Percentiles rank a stretch among this genome's conserved stretches.
phyloP scores from a whole-genome alignment of 192 early-diverging fungal genomes.

The Hyaloraphidium curvatum region DNA sequence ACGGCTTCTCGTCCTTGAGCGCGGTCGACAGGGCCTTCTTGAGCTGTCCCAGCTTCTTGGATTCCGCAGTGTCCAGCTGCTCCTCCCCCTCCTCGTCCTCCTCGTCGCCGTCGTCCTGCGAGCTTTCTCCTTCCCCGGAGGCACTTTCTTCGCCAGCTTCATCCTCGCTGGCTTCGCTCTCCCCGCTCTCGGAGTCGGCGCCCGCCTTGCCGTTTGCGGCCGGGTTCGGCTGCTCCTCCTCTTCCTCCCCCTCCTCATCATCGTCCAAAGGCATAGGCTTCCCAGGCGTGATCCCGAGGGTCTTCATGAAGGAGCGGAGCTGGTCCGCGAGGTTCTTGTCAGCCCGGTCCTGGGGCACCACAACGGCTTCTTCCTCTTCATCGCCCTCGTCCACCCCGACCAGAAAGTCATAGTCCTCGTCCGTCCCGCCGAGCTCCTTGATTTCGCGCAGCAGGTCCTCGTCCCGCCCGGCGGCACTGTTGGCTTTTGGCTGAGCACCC shows the following conservation, averaged over 20 bases:
- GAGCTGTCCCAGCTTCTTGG: background rate
- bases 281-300: background rate
- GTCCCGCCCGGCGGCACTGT: too few relatives aligned
- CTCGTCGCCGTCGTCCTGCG: conserved; percentile 6
- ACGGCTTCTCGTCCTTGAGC: conserved; percentile 6
- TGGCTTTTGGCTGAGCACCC: too few relatives aligned
- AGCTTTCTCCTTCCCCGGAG: conserved; percentile 1
- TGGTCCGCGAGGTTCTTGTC: background rate
- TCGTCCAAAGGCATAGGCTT: conserved; percentile 1
- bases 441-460: conserved; percentile 47
- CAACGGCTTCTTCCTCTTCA: conserved; percentile 10
- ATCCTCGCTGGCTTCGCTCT: background rate
- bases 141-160: background rate
- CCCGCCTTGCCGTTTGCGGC: conserved; percentile 3
- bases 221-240: background rate
- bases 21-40: conserved; percentile 5
- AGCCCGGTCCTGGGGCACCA: background rate
- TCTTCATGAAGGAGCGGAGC: background rate
- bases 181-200: conserved; percentile 14
- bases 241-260: conserved; percentile 3
- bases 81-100: conserved; percentile 10
- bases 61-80: conserved; percentile 5
- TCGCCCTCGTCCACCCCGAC: conserved; percentile 11
- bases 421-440: conserved; percentile 36
- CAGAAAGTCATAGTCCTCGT: conserved; percentile 34